Evolutionary conservation across 148 eudicot species (phyloP).

Genomic region (Cornus kousa): DNA sequence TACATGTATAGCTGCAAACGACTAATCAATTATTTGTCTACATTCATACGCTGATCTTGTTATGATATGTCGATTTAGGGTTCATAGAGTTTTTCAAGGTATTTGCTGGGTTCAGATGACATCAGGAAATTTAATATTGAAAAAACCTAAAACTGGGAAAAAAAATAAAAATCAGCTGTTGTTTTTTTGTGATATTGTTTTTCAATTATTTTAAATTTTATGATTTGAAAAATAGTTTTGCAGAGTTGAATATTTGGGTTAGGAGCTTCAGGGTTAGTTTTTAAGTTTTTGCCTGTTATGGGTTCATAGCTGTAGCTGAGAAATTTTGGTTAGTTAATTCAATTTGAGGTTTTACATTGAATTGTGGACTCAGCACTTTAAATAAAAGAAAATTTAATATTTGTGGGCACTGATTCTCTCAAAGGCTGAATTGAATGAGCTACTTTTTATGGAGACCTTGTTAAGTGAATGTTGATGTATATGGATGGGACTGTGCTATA

Average conservation of each 20-base stretch:
- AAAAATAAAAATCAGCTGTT: background rate
- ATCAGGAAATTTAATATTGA: background rate
- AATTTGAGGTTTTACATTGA: background rate
- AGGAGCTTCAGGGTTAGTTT: background rate
- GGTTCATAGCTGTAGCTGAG: background rate
- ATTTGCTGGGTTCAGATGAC: conserved; percentile 2
- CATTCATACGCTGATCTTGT: background rate
- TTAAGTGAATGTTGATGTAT: background rate
- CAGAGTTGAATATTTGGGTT: background rate
- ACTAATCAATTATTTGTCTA: background rate
- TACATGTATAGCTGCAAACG: background rate
- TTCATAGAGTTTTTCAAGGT: background rate
- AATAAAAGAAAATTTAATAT: background rate
- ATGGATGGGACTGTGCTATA: background rate
- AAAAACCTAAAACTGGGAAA: background rate
- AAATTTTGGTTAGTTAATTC: background rate
- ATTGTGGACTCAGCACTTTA: background rate
- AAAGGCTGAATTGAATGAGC: background rate
- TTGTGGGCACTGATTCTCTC: background rate
- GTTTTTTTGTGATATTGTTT: background rate
- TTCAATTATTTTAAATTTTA: background rate
- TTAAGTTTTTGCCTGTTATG: background rate
- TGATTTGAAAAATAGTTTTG: background rate
- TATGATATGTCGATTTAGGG: background rate
- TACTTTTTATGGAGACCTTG: background rate